Evolutionary conservation across 495 filamentous ascomycete genomes (phyloP), one percentile per base, ranked within the genome.

Genomic region (Podospora pseudocomata): DNA sequence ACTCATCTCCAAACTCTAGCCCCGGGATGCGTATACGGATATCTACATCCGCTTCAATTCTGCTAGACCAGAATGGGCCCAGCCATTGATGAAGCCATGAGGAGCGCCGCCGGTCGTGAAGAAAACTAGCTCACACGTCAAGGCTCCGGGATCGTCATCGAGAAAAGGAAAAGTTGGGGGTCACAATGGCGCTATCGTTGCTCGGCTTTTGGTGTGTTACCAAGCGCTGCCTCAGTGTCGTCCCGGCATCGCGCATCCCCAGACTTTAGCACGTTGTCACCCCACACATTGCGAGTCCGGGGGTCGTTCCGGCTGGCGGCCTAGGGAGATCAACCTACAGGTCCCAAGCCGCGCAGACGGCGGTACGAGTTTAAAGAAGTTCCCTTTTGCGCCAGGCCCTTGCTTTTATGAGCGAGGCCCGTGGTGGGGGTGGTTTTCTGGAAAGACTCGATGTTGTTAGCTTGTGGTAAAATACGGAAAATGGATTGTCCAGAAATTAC

Each of bases 231-330:
- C 55, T 58, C 6, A 58, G 55, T 58, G n/a, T 26, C 55, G 3
- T 20, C 23, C 55, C 55, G n/a, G n/a, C 55, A 58, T 5, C 55
- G 6, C 55, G n/a, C 39, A 49, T 49, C 55, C 55, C 55, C 55
- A 58, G n/a, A 19, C 23, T 58, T 58, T 58, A 58, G 55, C 55
- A 58, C 55, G 55, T 26, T 58, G 55, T 58, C 55, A 58, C 55
- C 55, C 55, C 55, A 58, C 55, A 58, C n/a, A 58, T 58, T 58
- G 55, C 55, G n/a, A 49, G 55, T 58, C 55, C 55, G 18, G 55
- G 55, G 55, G n/a, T 58, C 39, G 39, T 49, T 49, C 39, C 55
- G 55, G 55, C 55, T 58, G 55, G 23, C 5, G 55, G 11, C 6
- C 55, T 20, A 49, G 39, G 39, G 39, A 11, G 39, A 49, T 49